Conservation (phyloP, 2,329 filamentous ascomycete genomes). For the Colletotrichum agaves region DNA sequence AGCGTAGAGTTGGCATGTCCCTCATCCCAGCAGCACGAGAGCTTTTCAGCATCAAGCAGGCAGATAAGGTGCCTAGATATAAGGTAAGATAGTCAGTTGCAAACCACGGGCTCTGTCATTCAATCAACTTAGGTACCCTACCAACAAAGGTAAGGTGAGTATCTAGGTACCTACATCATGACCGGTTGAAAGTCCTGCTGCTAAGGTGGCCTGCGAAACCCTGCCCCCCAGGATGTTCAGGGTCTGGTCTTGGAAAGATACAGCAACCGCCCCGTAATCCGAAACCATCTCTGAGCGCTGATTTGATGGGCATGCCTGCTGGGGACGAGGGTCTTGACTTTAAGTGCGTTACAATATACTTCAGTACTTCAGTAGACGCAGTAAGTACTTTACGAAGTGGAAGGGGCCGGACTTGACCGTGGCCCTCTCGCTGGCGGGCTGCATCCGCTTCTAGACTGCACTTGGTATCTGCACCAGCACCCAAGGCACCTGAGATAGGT, state of each 20-base stretch:
- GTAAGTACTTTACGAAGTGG: constrained; percentile 2
- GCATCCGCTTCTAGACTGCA: constrained; percentile 8
- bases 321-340: constrained; percentile 17
- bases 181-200: too few species aligned
- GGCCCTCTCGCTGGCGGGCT: constrained; percentile 15
- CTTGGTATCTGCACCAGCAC: background rate
- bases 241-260: background rate
- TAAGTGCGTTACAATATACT: constrained; percentile 1
- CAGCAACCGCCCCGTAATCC: constrained; percentile 24
- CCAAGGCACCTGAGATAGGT: background rate
- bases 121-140: too few species aligned
- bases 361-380: too few species aligned
- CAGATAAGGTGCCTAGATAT: too few species aligned
- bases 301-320: constrained; percentile 26
- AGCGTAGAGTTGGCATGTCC: too few species aligned
- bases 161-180: too few species aligned
- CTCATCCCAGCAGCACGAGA: too few species aligned
- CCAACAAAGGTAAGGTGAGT: too few species aligned
- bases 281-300: constrained; percentile 27
- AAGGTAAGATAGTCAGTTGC: too few species aligned
- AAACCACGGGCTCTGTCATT: too few species aligned
- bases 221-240: background rate
- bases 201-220: background rate
- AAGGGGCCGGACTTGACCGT: constrained; percentile 35
- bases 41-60: too few species aligned